Percentiles rank a stretch among this genome's conserved stretches.
Conservation (phyloP, 2,329 filamentous ascomycete species). For the Ophiostoma tasmaniense region DNA sequence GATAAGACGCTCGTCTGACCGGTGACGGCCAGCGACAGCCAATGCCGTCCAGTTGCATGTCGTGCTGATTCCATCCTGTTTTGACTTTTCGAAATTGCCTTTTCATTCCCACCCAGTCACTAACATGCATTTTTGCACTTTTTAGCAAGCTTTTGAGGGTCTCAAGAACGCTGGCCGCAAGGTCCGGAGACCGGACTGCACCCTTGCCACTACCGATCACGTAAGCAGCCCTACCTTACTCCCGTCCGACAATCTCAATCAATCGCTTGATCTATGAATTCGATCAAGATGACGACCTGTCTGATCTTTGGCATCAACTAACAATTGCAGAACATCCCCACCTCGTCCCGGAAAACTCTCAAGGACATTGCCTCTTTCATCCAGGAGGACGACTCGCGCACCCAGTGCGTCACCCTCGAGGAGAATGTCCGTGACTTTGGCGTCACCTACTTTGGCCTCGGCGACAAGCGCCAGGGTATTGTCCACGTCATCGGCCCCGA, state of each 20-base stretch:
- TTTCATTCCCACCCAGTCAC: background rate
- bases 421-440: slow-evolving; percentile 96
- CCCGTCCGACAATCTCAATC: background rate
- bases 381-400: slow-evolving; percentile 83
- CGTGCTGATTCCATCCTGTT: background rate
- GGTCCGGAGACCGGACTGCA: slow-evolving; percentile 92
- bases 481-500: slow-evolving; percentile 98
- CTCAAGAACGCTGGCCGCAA: slow-evolving; percentile 79
- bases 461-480: slow-evolving; percentile 94
- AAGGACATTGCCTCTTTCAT: slow-evolving; percentile 93
- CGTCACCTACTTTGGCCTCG: slow-evolving; percentile 93
- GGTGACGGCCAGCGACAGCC: background rate
- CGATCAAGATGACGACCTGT: background rate
- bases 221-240: slow-evolving; percentile 45
- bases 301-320: background rate
- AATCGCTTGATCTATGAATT: background rate
- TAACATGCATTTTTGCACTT: slow-evolving; percentile 13
- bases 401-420: slow-evolving; percentile 92
- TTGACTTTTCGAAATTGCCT: background rate
- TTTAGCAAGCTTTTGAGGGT: slow-evolving; percentile 90
- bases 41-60: background rate
- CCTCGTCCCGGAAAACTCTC: slow-evolving; percentile 79
- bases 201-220: slow-evolving; percentile 91
- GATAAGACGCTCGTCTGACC: background rate
- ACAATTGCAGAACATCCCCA: slow-evolving; percentile 72